Percentiles rank a stretch among this genome's conserved stretches.
phyloP scores from a whole-genome alignment of 805 yeast genomes.

The Blastobotrys muscicola region DNA sequence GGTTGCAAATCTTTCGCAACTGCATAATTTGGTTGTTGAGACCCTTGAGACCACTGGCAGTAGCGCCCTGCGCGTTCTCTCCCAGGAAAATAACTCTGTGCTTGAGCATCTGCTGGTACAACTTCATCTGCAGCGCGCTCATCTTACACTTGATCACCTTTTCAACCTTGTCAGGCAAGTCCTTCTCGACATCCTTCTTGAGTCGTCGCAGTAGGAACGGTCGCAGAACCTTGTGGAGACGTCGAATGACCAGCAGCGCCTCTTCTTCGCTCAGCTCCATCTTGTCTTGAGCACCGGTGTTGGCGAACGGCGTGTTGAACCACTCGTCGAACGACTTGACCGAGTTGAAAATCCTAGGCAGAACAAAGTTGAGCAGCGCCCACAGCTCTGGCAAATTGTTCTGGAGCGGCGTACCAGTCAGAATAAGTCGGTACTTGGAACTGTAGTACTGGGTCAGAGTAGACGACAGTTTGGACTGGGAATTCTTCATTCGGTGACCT shows the following conservation, averaged over 20 bases:
- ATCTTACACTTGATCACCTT: constrained; percentile 89
- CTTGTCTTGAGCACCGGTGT: constrained; percentile 93
- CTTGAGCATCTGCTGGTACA: constrained; percentile 87
- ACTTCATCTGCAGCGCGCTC: constrained; percentile 71
- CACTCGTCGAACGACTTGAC: constrained; percentile 96
- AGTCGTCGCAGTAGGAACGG: constrained; percentile 90
- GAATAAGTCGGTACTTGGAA: constrained; percentile 76
- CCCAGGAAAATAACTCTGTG: constrained; percentile 73
- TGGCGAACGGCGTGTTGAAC: constrained; percentile 97
- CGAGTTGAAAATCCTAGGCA: constrained; percentile 94
- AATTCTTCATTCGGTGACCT: constrained; percentile 96
- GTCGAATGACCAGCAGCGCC: constrained; percentile 80
- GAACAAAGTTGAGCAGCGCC: constrained; percentile 89
- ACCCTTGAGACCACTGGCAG: constrained; percentile 56
- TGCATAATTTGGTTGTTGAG: constrained; percentile 95
- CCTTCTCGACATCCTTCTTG: constrained; percentile 95
- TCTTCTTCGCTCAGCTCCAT: constrained; percentile 95
- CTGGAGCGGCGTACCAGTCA: constrained; percentile 96
- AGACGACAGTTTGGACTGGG: constrained; percentile 75
- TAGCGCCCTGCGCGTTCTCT: constrained; percentile 34
- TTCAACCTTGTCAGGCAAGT: constrained; percentile 90
- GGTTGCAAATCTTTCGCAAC: constrained; percentile 91
- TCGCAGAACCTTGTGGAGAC: constrained; percentile 90
- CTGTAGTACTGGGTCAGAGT: constrained; percentile 80
- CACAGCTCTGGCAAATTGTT: constrained; percentile 93